Percentiles rank a stretch among this genome's conserved stretches.
Evolutionary conservation across 768 basidiomycete species (phyloP).

Genomic region (Roridomyces roridus): DNA sequence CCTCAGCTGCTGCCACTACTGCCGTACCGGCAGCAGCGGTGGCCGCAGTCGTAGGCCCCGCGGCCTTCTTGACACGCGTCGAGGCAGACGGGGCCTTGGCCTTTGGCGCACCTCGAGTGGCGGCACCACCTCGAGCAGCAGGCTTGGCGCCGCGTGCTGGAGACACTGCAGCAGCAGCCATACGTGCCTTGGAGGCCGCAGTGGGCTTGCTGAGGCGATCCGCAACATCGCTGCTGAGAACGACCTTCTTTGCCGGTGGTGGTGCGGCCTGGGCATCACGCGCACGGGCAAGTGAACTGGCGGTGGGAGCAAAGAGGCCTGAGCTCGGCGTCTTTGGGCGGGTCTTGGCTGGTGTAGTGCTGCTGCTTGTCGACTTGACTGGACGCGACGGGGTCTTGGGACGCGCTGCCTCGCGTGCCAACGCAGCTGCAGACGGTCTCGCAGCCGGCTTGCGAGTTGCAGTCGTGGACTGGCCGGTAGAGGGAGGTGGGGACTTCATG

Average conservation of each 20-base stretch:
- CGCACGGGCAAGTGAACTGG: constrained; percentile 77
- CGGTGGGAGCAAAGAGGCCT: constrained; percentile 82
- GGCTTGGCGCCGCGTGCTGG: constrained; percentile 36
- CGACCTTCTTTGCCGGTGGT: constrained; percentile 61
- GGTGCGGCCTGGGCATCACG: constrained; percentile 57
- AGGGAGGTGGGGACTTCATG: constrained; percentile 43
- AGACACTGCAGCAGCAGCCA: constrained; percentile 38
- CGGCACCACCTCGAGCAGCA: constrained; percentile 33
- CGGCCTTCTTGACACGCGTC: constrained; percentile 19
- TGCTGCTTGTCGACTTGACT: constrained; percentile 34
- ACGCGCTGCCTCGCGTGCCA: constrained; percentile 28
- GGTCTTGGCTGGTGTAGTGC: constrained; percentile 39
- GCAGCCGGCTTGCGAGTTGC: constrained; percentile 27
- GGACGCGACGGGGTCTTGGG: constrained; percentile 40
- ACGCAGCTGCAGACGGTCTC: constrained; percentile 18
- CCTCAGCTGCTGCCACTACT: constrained; percentile 12
- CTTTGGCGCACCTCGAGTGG: constrained; percentile 33
- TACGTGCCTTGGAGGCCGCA: constrained; percentile 70
- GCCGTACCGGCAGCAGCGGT: constrained; percentile 1
- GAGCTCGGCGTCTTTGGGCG: constrained; percentile 69
- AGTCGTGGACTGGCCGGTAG: constrained; percentile 36
- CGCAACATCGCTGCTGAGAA: constrained; percentile 56
- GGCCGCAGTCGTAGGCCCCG: not conserved
- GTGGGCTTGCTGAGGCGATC: constrained; percentile 85
- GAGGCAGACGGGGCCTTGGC: constrained; percentile 24